phyloP scores from a whole-genome alignment of 352 stramenopile species.

The Pilasporangium apinafurcum region DNA sequence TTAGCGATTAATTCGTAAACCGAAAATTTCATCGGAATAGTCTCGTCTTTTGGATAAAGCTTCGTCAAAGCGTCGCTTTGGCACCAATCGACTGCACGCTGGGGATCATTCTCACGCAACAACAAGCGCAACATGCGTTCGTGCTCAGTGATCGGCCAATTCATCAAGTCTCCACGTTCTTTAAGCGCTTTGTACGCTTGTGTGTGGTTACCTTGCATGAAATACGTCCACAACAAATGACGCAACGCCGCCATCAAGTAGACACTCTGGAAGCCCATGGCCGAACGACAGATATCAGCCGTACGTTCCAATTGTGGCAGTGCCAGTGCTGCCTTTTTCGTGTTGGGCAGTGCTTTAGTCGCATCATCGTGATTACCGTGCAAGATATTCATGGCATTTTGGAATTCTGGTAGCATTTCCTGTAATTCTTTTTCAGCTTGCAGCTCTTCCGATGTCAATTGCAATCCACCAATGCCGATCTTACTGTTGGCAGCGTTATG shows the following conservation, averaged over 20 bases:
- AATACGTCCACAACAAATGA: conserved; percentile 52
- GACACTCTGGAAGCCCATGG: conserved; percentile 68
- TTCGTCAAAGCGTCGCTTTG: conserved; percentile 46
- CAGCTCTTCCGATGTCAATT: conserved; percentile 54
- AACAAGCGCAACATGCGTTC: conserved; percentile 62
- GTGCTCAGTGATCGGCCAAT: conserved; percentile 62
- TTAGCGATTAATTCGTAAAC: conserved; percentile 63
- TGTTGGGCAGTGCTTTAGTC: conserved; percentile 31
- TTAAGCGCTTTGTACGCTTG: conserved; percentile 50
- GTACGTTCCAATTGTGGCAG: conserved; percentile 53
- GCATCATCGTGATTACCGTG: conserved; percentile 25
- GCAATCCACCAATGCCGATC: conserved; percentile 62
- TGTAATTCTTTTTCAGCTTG: conserved; percentile 60
- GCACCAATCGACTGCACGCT: conserved; percentile 38
- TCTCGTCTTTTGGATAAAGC: conserved; percentile 53
- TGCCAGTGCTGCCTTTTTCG: conserved; percentile 37
- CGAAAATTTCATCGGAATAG: conserved; percentile 58
- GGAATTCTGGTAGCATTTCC: conserved; percentile 59
- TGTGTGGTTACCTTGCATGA: conserved; percentile 52
- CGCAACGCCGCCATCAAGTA: conserved; percentile 56
- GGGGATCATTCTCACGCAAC: conserved; percentile 42
- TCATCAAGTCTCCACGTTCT: conserved; percentile 64
- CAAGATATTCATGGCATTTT: conserved; percentile 50
- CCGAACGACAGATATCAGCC: conserved; percentile 68
- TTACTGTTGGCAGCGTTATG: conserved; percentile 46